Evolutionary conservation across 2,329 filamentous ascomycete species (phyloP).

Genomic region (Sclerotinia minor): DNA sequence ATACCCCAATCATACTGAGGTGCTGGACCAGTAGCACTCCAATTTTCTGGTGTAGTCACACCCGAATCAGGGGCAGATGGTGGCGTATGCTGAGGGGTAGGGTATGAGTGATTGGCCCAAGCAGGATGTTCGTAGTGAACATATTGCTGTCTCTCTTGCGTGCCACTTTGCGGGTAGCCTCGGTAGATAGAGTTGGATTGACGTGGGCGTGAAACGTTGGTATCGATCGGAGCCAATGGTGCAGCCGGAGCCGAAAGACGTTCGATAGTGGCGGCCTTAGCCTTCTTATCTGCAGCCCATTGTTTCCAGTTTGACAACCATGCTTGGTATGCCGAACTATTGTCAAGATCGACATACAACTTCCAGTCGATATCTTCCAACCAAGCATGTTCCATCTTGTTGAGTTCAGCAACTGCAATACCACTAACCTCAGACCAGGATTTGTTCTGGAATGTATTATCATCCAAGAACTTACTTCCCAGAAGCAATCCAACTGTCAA

Average conservation of each 20-base stretch:
- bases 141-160: constrained; percentile 38
- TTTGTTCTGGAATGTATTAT: constrained; percentile 78
- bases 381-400: constrained; percentile 69
- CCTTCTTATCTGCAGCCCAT: constrained; percentile 52
- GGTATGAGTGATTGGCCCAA: constrained; percentile 41
- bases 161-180: constrained; percentile 50
- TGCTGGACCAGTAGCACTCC: constrained; percentile 48
- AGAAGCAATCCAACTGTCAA: constrained; percentile 68
- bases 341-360: constrained; percentile 66
- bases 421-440: constrained; percentile 77
- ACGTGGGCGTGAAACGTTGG: constrained; percentile 55
- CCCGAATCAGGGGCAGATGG: constrained; percentile 55
- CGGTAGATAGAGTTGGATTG: constrained; percentile 45
- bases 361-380: constrained; percentile 66
- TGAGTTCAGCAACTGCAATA: constrained; percentile 67
- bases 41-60: constrained; percentile 55
- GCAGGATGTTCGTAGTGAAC: constrained; percentile 37
- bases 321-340: constrained; percentile 60
- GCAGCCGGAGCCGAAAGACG: constrained; percentile 41
- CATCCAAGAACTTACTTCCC: constrained; percentile 75
- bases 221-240: constrained; percentile 55
- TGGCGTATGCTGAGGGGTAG: constrained; percentile 48
- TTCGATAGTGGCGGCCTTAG: constrained; percentile 42
- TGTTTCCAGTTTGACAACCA: constrained; percentile 68
- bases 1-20: constrained; percentile 55